Conservation (phyloP, 1,139 yeast genomes). For the Geotrichum carabidarum region DNA sequence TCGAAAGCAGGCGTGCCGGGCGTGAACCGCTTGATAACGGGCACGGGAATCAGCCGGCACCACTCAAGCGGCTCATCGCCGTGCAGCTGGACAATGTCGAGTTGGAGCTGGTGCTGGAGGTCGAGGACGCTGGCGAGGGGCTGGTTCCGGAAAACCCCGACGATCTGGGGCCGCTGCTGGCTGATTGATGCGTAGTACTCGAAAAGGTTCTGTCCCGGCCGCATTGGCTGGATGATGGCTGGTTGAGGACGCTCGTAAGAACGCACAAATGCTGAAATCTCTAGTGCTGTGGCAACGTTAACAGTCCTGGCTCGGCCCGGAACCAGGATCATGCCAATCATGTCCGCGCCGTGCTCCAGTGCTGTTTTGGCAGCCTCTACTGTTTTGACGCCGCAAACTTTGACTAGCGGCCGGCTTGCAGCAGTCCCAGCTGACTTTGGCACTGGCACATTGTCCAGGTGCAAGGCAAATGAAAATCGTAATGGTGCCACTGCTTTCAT, state of each 20-base stretch:
- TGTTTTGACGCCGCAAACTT: constrained; percentile 77
- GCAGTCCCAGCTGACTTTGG: not conserved
- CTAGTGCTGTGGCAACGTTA: constrained; percentile 48
- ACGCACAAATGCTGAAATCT: constrained; percentile 44
- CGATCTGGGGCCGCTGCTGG: constrained; percentile 57
- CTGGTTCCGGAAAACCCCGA: constrained; percentile 91
- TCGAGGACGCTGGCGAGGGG: constrained; percentile 53
- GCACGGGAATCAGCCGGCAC: constrained; percentile 46
- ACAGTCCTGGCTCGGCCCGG: constrained; percentile 76
- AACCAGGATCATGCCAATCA: constrained; percentile 80
- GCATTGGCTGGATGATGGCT: not conserved
- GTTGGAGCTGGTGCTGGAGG: constrained; percentile 45
- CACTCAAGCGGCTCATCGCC: constrained; percentile 73
- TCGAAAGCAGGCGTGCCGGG: constrained; percentile 50
- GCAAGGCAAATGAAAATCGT: not conserved
- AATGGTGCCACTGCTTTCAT: not conserved
- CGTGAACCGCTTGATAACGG: constrained; percentile 70
- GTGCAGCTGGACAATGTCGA: constrained; percentile 84
- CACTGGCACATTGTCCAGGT: not conserved
- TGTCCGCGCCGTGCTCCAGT: constrained; percentile 62
- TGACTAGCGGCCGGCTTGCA: constrained; percentile 43
- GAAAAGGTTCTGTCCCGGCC: constrained; percentile 7
- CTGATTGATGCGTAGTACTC: not conserved
- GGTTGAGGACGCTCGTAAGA: constrained; percentile 11
- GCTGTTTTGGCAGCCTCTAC: constrained; percentile 67